Evolutionary conservation across 2,329 filamentous ascomycete genomes (phyloP), one percentile per base, ranked within the genome.

Genomic region (Dothideomycetes sp.): DNA sequence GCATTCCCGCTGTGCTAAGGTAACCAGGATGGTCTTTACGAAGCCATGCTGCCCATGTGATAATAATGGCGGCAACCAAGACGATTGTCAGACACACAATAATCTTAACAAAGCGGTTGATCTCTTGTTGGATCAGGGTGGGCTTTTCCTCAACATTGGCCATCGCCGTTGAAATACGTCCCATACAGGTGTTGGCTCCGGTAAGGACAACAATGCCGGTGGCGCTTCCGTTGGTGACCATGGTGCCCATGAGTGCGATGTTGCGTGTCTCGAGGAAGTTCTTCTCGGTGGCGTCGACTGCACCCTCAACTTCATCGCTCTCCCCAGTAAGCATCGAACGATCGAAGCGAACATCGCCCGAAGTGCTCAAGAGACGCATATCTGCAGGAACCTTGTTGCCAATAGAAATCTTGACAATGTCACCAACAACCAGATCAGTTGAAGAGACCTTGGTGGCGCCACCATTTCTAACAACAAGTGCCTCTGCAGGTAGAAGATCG

Each of bases 21-120:
- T 57, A 67, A 0, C 27, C 46, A 3, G 37, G 41, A 36, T 67
- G 62, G 4, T 64, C 55, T 4, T 46, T 47, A 0, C 60, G 52
- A 2, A 68, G 48, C 64, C 64, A 68, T 3, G 53, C 61, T 4
- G 55, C 48, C 64, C 64, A 73, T 1, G 66, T 65, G 33, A 73
- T 55, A 1, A 68, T 48, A 15, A 73, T 69, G 0, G 45, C 36
- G 31, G 44, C 36, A 0, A 62, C 63, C 8, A 67, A 51, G 12
- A 58, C 18, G 11, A 66, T 24, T 0, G 63, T 68, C 34, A 66
- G 35, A 37, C 41, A 45, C 14, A 65, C 57, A 19, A 68, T 66
- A 44, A 68, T 66, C 4, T 42, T 45, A 9, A 68, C 63, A 10
- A 69, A 69, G 18, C 63, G 63, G 19, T 49, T 57, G 24, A 69